Percentiles rank a stretch among this genome's conserved stretches.
These are phyloP conservation scores for Yamadazyma epiphylla DNA, from an alignment of 1,139 yeast species.

Conservation along the genomic window DNA sequence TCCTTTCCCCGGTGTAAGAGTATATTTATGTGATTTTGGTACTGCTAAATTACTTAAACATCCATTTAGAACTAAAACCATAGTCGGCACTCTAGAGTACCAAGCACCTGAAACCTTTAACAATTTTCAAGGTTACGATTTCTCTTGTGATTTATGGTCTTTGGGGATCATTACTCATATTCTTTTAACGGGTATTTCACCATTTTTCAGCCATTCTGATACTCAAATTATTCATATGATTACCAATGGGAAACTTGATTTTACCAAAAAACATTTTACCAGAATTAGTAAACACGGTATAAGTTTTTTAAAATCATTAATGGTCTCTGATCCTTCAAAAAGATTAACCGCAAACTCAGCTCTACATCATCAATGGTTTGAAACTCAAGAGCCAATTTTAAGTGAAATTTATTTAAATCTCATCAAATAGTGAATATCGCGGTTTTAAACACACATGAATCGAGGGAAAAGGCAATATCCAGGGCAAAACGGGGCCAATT, in stretches of 20 bases:
- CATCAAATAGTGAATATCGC: too few species aligned
- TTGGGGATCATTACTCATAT: constrained; percentile 58
- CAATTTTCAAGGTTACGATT: constrained; percentile 39
- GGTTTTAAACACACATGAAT: too few species aligned
- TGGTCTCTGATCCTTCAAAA: constrained; percentile 32
- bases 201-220: constrained; percentile 48
- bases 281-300: constrained; percentile 36
- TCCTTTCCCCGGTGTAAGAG: constrained; percentile 48
- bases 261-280: constrained; percentile 38
- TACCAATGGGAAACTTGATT: constrained; percentile 34
- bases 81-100: constrained; percentile 67
- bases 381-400: too few species aligned
- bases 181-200: constrained; percentile 56
- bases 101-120: constrained; percentile 55
- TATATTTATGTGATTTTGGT: constrained; percentile 66
- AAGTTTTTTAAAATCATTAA: constrained; percentile 36
- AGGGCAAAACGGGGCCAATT: too few species aligned
- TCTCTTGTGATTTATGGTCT: constrained; percentile 67
- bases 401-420: too few species aligned
- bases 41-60: constrained; percentile 56
- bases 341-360: constrained; percentile 30
- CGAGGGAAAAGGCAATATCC: too few species aligned
- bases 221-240: constrained; percentile 35
- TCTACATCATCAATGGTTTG: constrained; percentile 45
- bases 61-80: constrained; percentile 42